Base-by-base conservation (phyloP, 345 rosid genomes). In the Trapa incisa region DNA sequence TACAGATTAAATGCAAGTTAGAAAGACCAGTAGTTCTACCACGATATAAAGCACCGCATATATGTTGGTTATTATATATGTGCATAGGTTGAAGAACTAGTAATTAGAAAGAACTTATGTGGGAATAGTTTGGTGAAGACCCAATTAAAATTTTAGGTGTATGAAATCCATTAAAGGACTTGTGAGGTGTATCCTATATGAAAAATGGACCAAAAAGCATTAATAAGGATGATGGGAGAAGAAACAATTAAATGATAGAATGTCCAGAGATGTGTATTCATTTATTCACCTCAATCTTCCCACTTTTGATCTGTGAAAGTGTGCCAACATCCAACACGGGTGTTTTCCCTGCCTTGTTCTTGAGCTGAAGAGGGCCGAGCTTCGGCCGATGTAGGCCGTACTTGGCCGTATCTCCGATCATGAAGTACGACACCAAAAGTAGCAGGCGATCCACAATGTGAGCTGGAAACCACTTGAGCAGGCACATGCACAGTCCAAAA, bases 271-370 rank as follows among this genome's bases (percentile, higher is more conserved):
- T 6, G 13, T n/a, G 13, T 22, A 22, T 22, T 22, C 29, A 22
- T 22, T 22, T 0, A 11, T 6, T 35, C 63, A 92, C 98, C 94
- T 89, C 89, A 75, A 92, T 80, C 47, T 84, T 65, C 0, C 98
- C 98, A 54, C 70, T 86, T 76, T 73, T 81, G 77, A 92, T 87
- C 73, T 80, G 84, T 1, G 82, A 81, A 16, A 89, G 80, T 39
- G 96, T 82, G 0, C 98, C 98, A 47, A 92, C 77, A 71, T 92
- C 98, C 65, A 92, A 66, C 16, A 92, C 95, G 2, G 98, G 98
- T 6, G 98, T 89, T 81, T 92, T 92, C n/a, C 96, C 95, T 0
- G 83, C 74, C 57, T 66, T 69, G 64, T 42, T 80, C 70, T 89
- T 89, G 66, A 83, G 87, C 72, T 85, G 80, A n/a, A 92, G 79